phyloP scores from a whole-genome alignment of 2,329 filamentous ascomycete species.

The Gremmenia infestans region DNA sequence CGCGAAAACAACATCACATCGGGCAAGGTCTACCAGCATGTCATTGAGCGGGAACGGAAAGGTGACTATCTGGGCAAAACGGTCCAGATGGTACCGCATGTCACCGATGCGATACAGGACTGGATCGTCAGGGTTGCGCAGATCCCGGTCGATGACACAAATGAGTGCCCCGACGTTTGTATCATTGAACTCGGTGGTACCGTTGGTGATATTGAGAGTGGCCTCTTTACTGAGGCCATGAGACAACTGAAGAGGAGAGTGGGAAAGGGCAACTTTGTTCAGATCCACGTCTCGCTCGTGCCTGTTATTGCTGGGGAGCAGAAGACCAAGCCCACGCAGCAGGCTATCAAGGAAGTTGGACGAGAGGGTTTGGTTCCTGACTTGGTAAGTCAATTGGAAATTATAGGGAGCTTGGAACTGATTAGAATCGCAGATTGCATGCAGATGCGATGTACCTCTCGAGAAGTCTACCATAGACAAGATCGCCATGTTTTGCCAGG shows the following conservation, averaged over 20 bases:
- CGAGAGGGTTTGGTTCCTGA: constrained; percentile 48
- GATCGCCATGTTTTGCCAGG: constrained; percentile 84
- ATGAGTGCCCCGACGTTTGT: constrained; percentile 82
- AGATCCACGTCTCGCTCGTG: constrained; percentile 85
- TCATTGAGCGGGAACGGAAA: constrained; percentile 65
- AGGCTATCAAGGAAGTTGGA: constrained; percentile 78
- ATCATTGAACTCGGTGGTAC: constrained; percentile 72
- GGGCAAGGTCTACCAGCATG: constrained; percentile 89
- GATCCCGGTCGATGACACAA: constrained; percentile 81
- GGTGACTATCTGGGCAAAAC: constrained; percentile 76
- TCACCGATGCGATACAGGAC: constrained; percentile 87
- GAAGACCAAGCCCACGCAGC: constrained; percentile 96
- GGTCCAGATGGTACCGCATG: constrained; percentile 86
- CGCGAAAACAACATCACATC: constrained; percentile 95
- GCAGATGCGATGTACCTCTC: constrained; percentile 77
- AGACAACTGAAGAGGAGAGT: constrained; percentile 69
- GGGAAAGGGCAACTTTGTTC: constrained; percentile 75
- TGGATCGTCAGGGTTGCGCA: constrained; percentile 85
- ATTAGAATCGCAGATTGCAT: constrained; percentile 64
- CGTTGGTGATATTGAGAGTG: constrained; percentile 78
- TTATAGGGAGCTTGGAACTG: not conserved
- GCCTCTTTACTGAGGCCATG: constrained; percentile 83
- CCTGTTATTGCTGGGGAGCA: constrained; percentile 67
- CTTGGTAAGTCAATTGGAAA: constrained; percentile 14
- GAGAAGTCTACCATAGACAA: constrained; percentile 73